Conservation (phyloP, 2,329 filamentous ascomycete genomes). For the Colletotrichum falcatum region DNA sequence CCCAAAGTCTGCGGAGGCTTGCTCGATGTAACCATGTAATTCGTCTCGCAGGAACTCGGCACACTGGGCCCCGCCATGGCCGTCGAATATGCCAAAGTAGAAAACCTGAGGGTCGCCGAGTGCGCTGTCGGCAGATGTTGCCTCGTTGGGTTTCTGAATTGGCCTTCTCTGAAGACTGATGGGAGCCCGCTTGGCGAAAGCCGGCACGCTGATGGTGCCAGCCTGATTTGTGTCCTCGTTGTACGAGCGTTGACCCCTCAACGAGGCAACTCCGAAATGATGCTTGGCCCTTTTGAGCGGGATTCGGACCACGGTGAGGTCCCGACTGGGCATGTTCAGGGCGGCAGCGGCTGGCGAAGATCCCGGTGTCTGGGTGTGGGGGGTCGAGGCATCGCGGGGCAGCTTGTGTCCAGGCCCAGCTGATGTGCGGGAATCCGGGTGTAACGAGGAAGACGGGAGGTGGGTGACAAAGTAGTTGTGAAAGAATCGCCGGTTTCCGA, state of each 20-base stretch:
- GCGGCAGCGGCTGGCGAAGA: constrained; percentile 69
- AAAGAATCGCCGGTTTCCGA: constrained; percentile 66
- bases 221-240: constrained; percentile 97
- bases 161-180: constrained; percentile 64
- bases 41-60: constrained; percentile 87
- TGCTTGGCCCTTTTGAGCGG: constrained; percentile 94
- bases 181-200: constrained; percentile 88
- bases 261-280: constrained; percentile 86
- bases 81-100: constrained; percentile 97
- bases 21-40: constrained; percentile 89
- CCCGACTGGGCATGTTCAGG: constrained; percentile 71
- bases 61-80: constrained; percentile 91
- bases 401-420: constrained; percentile 83
- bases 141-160: constrained; percentile 66
- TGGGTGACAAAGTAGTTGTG: constrained; percentile 99
- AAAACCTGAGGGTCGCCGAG: constrained; percentile 95
- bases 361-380: constrained; percentile 71
- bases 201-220: constrained; percentile 91
- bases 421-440: constrained; percentile 81
- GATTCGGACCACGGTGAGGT: constrained; percentile 94
- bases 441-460: constrained; percentile 90
- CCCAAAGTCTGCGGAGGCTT: constrained; percentile 80
- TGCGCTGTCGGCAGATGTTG: constrained; percentile 78
- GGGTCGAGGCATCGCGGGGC: constrained; percentile 84
- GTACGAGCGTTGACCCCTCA: constrained; percentile 84